Evolutionary conservation across 139 green algal species (phyloP), one percentile per base, ranked within the genome.

Genomic region (Spirogloea muscicola): DNA sequence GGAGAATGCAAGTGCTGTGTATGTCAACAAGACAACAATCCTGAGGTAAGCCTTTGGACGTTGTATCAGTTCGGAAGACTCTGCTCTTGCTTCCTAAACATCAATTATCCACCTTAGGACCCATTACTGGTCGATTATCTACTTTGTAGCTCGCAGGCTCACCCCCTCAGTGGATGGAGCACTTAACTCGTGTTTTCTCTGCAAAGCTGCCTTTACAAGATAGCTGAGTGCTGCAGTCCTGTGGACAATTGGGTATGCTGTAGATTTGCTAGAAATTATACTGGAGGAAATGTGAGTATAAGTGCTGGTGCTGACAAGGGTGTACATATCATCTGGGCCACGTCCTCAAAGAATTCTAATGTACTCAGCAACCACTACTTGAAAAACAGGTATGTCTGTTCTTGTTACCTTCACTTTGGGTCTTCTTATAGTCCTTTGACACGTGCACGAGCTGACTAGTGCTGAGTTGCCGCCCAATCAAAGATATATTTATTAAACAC

Each of bases 11-110:
- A 51, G 59, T 18, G 10, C 4, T 68, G 43, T 38, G 5, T 68
- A 7, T 29, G 29, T 68, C 18, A 10, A 7, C 6, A 27, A 3
- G 10, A 37, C 27, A 5, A 68, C 59, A 7, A 34, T 68, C 6
- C 41, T 68, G 59, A 68, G 59, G 59, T 68, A 16, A 64, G 10
- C 10, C 13, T 6, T 33, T 68, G 59, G 48, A 10, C 59, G 43
- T 5, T 68, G 13, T 43, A 7, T 29, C 43, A 51, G 16, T 13
- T 18, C 18, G 3, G 10, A 68, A 10, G 33, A n/a, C 43, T 34
- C 59, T 68, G 43, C 18, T 4, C 27, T 43, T 64, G 16, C 9
- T 64, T 13, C 55, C 39, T 68, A 27, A 10, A 7, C 36, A 42
- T 64, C 55, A 64, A 49, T 49, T 64, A 10, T 64, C 10, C 36